Evolutionary conservation across 345 rosid species (phyloP).

Genomic region (Gossypium australe): DNA sequence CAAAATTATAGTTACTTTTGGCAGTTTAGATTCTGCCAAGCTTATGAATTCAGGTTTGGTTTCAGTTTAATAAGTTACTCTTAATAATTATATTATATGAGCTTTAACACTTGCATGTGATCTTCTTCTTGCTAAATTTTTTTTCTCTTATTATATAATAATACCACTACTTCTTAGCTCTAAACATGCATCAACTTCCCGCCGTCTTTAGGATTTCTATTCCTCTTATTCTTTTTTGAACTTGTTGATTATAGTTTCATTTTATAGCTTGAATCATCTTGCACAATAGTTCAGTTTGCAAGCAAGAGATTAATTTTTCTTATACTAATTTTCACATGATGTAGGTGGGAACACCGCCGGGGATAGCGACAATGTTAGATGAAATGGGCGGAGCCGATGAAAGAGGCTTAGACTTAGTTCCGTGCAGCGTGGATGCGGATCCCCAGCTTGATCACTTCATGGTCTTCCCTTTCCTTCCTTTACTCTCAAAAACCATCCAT

Average conservation of each 20-base stretch:
- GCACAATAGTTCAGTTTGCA: background rate
- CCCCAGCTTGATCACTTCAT: slow-evolving; percentile 95
- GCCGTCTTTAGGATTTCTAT: background rate
- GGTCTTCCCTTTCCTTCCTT: slow-evolving; percentile 31
- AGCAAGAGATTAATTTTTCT: background rate
- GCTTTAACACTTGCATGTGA: background rate
- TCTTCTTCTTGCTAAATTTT: background rate
- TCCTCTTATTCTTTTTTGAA: background rate
- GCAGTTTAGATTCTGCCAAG: background rate
- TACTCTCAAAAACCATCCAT: background rate
- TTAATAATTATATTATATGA: background rate
- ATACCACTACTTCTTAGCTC: background rate
- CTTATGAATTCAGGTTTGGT: background rate
- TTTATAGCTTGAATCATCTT: background rate
- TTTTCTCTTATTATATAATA: background rate
- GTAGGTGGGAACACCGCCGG: slow-evolving; percentile 90
- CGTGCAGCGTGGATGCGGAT: slow-evolving; percentile 55
- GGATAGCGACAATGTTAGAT: slow-evolving; percentile 31
- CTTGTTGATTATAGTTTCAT: background rate
- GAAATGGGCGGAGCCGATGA: background rate
- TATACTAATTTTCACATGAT: too few relatives aligned
- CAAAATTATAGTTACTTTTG: background rate
- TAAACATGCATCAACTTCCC: background rate
- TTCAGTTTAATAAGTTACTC: background rate
- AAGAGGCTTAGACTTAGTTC: background rate